These are phyloP conservation scores for Neurospora sp. DNA, from an alignment of 2,329 filamentous ascomycete genomes.

Conservation along the genomic window DNA sequence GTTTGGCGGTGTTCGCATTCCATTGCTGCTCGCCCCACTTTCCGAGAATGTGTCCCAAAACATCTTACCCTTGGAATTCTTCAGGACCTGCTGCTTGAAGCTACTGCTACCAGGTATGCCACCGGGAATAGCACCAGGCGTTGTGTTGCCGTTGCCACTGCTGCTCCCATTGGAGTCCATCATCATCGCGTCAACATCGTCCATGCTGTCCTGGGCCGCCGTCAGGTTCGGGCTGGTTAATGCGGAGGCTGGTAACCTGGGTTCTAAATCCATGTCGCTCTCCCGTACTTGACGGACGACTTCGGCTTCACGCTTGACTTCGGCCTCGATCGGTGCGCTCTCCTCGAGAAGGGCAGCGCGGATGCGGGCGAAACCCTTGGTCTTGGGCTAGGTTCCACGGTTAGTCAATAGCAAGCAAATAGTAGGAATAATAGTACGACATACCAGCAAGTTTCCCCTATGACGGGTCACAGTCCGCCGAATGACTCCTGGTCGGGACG, in stretches of 20 bases:
- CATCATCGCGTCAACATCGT: conserved; percentile 63
- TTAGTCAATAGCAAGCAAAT: conserved; percentile 19
- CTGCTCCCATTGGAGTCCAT: conserved; percentile 30
- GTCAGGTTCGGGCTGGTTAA: conserved; percentile 58
- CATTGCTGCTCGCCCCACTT: conserved; percentile 41
- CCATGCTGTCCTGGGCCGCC: conserved; percentile 53
- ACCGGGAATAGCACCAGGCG: conserved; percentile 16
- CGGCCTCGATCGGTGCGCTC: conserved; percentile 74
- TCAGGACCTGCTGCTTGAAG: conserved; percentile 66
- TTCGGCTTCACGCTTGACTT: conserved; percentile 84
- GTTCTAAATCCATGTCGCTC: conserved; percentile 61
- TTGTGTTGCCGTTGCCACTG: conserved; percentile 14
- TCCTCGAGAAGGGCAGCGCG: conserved; percentile 85
- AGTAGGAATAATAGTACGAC: conserved; percentile 18
- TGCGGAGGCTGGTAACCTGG: conserved; percentile 38
- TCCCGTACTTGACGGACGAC: conserved; percentile 93
- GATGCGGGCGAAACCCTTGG: conserved; percentile 90
- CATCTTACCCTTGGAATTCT: conserved; percentile 58
- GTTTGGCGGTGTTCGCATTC: conserved; percentile 54
- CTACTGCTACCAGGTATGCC: conserved; percentile 45
- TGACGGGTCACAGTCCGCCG: conserved; percentile 68
- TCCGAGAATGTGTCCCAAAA: conserved; percentile 78
- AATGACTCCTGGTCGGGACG: conserved; percentile 54
- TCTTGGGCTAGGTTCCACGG: conserved; percentile 61
- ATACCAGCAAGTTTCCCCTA: conserved; percentile 77